Percentiles rank a stretch among this genome's conserved stretches.
Evolutionary conservation across 345 rosid species (phyloP).

Genomic region (Aethionema arabicum): DNA sequence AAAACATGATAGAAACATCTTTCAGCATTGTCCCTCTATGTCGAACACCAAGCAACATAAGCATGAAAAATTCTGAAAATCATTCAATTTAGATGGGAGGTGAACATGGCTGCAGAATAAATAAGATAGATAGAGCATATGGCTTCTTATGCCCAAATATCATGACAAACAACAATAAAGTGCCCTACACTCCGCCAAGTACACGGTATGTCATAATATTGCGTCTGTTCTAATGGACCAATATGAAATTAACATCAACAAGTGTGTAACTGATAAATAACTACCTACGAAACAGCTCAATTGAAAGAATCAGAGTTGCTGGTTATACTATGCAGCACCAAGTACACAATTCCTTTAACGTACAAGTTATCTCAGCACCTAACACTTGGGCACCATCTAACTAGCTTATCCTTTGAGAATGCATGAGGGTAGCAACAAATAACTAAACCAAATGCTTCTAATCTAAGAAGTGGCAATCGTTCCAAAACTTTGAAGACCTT

Average conservation of each 20-base stretch:
- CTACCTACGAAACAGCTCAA: slow-evolving; percentile 3
- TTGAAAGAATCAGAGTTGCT: neutral
- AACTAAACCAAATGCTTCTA: slow-evolving; percentile 8
- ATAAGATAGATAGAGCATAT: neutral
- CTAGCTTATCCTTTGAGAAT: neutral
- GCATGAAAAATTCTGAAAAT: neutral
- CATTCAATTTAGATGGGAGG: neutral
- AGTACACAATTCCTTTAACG: neutral
- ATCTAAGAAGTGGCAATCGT: neutral
- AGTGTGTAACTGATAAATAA: neutral
- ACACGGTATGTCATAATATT: slow-evolving; percentile 5
- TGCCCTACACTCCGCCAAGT: neutral
- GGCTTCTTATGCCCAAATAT: slow-evolving; percentile 1
- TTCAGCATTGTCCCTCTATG: slow-evolving; percentile 14
- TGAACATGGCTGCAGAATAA: neutral
- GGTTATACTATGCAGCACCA: neutral
- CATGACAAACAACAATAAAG: neutral
- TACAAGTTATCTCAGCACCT: neutral
- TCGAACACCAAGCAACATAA: neutral
- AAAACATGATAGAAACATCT: slow-evolving; percentile 18
- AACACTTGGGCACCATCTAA: neutral
- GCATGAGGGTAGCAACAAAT: neutral
- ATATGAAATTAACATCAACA: slow-evolving; percentile 2
- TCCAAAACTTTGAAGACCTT: neutral
- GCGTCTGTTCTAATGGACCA: neutral